Evolutionary conservation across 305 asterid genomes (phyloP), one percentile per base, ranked within the genome.

Genomic region (Plantago rigida): DNA sequence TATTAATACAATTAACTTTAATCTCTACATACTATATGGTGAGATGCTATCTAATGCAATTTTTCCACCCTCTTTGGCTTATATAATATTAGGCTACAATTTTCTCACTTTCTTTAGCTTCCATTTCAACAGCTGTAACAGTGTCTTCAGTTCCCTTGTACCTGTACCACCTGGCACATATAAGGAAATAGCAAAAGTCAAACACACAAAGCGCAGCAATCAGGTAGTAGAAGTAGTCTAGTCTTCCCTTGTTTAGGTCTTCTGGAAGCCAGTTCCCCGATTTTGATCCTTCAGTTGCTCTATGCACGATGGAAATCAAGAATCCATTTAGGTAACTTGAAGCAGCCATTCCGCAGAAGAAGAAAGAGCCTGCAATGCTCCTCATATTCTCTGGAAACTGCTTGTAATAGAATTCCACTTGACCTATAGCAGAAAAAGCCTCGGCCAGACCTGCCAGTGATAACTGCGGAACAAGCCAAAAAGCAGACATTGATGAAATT

Each of bases 161-260:
- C 82, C 69, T 78, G 22, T 83, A 88, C 87, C 87, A 75, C 50
- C 69, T 84, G 0, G 95, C 77, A 66, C 85, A 80, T 0, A 67
- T 51, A 58, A 86, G 47, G 55, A 85, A 88, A 42, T 84, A 88
- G 2, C 62, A 69, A 41, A 81, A 72, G 65, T 84, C 84, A 48
- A 82, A 2, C 48, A 75, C 72, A 4, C 76, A 75, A 47, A 86
- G 57, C 0, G 66, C 96, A 10, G 86, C 84, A 68, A 84, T 65
- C 15, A 88, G 48, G 78, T 84, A 84, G 44, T 83, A 87, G 64
- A 82, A 87, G 48, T 80, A 85, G 15, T 87, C 96, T 75, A 87
- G 68, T 66, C 83, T 83, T 68, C 89, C 44, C 57, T 73, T 68
- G 65, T 79, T 79, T n/a, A 79, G 73, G 66, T 76, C 84, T 42